Evolutionary conservation across 2,329 filamentous ascomycete genomes (phyloP).

Genomic region (Biscogniauxia marginata): DNA sequence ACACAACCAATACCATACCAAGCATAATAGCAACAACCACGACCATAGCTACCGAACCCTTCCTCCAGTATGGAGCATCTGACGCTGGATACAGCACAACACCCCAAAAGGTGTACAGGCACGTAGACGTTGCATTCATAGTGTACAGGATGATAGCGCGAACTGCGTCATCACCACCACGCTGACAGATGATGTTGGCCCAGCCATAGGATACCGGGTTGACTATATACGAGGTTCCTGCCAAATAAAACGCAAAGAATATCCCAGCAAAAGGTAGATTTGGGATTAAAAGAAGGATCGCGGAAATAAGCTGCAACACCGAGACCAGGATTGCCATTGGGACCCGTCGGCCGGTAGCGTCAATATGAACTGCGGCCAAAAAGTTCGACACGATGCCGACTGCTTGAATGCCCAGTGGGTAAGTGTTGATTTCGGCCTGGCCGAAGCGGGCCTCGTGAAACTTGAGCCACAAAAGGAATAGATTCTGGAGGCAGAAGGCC

Average conservation of each 20-base stretch:
- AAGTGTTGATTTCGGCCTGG: slow-evolving; percentile 34
- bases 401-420: slow-evolving; percentile 37
- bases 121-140: slow-evolving; percentile 33
- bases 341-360: slow-evolving; percentile 27
- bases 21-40: slow-evolving; percentile 12
- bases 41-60: slow-evolving; percentile 34
- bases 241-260: slow-evolving; percentile 38
- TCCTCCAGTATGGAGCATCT: slow-evolving; percentile 43
- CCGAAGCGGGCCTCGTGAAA: slow-evolving; percentile 18
- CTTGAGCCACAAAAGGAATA: slow-evolving; percentile 29
- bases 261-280: slow-evolving; percentile 31
- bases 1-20: slow-evolving; percentile 9
- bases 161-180: slow-evolving; percentile 21
- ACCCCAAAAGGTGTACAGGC: slow-evolving; percentile 46
- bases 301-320: slow-evolving; percentile 32
- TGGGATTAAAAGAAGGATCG: slow-evolving; percentile 34
- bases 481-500: slow-evolving; percentile 26
- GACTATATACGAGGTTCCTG: slow-evolving; percentile 40
- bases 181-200: slow-evolving; percentile 37
- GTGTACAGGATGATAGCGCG: neutral
- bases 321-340: slow-evolving; percentile 36
- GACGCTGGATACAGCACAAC: slow-evolving; percentile 41
- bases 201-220: slow-evolving; percentile 39
- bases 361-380: slow-evolving; percentile 28
- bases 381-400: slow-evolving; percentile 39